Percentiles rank a stretch among this genome's conserved stretches.
phyloP scores from a whole-genome alignment of 2,329 filamentous ascomycete species.

The Colletotrichum simmondsii region DNA sequence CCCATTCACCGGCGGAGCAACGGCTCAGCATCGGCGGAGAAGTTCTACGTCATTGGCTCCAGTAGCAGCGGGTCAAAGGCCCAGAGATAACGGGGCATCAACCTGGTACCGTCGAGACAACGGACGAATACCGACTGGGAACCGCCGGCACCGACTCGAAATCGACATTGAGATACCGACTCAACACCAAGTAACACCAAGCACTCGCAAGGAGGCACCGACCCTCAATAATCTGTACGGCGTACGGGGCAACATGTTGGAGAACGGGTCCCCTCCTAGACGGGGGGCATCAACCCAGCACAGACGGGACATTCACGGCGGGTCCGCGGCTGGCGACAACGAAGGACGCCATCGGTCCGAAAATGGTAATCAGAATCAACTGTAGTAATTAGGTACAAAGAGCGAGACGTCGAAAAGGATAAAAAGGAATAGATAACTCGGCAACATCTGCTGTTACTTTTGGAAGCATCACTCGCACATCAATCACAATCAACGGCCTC shows the following conservation, averaged over 20 bases:
- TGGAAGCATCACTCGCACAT: slow-evolving; percentile 13
- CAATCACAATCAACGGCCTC: slow-evolving; percentile 5
- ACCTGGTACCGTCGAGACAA: slow-evolving; percentile 31
- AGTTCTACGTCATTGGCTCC: slow-evolving; percentile 32
- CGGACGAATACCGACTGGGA: slow-evolving; percentile 31
- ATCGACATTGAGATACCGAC: slow-evolving; percentile 17
- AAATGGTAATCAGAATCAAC: slow-evolving; percentile 16
- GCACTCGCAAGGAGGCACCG: not conserved
- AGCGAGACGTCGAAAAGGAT: slow-evolving; percentile 25
- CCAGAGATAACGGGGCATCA: slow-evolving; percentile 32
- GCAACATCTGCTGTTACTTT: not conserved
- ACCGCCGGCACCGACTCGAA: slow-evolving; percentile 28
- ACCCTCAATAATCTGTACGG: not conserved
- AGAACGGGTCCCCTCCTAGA: slow-evolving; percentile 9
- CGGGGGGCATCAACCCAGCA: slow-evolving; percentile 28
- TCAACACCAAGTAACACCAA: slow-evolving; percentile 19
- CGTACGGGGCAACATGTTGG: slow-evolving; percentile 2
- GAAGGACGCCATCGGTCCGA: slow-evolving; percentile 29
- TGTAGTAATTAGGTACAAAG: not conserved
- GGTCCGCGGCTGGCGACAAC: slow-evolving; percentile 30
- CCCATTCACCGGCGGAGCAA: slow-evolving; percentile 27
- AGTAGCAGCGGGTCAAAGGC: slow-evolving; percentile 21
- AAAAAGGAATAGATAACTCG: slow-evolving; percentile 31
- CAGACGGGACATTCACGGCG: slow-evolving; percentile 27
- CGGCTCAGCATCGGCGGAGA: slow-evolving; percentile 31